Conservation (phyloP, 1,284 basidiomycete genomes). For the Leccinum subrobustum region DNA sequence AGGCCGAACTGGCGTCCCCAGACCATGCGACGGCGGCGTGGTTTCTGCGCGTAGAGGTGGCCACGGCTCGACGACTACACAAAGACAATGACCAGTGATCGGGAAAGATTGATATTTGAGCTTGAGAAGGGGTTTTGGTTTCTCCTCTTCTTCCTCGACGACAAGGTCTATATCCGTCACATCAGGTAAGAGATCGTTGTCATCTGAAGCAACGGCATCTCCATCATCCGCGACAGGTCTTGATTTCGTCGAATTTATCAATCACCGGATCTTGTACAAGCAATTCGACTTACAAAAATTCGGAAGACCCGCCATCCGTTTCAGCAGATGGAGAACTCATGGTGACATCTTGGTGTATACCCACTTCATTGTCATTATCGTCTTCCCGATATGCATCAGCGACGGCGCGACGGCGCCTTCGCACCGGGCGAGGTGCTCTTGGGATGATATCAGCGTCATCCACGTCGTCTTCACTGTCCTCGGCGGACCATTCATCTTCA, state of each 20-base stretch:
- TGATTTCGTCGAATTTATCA: slow-evolving; percentile 4
- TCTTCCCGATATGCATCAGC: slow-evolving; percentile 24
- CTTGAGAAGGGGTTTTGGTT: slow-evolving; percentile 66
- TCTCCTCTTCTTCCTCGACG: slow-evolving; percentile 60
- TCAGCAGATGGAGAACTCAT: slow-evolving; percentile 14
- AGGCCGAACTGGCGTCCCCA: slow-evolving; percentile 27
- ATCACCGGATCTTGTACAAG: not conserved
- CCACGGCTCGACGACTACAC: slow-evolving; percentile 77
- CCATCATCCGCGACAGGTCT: slow-evolving; percentile 3
- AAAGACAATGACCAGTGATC: slow-evolving; percentile 67
- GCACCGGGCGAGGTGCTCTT: slow-evolving; percentile 25
- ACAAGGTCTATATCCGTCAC: slow-evolving; percentile 17
- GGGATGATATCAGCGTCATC: slow-evolving; percentile 5
- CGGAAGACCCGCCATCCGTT: not conserved
- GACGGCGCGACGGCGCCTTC: slow-evolving; percentile 26
- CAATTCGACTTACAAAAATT: slow-evolving; percentile 7
- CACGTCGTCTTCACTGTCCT: slow-evolving; percentile 26
- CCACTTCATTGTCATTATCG: slow-evolving; percentile 23
- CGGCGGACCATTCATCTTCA: slow-evolving; percentile 23
- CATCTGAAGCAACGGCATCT: not conserved
- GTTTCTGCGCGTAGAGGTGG: slow-evolving; percentile 47
- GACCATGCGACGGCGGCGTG: slow-evolving; percentile 37
- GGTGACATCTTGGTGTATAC: slow-evolving; percentile 22
- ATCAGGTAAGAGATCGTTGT: slow-evolving; percentile 5
- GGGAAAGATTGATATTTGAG: slow-evolving; percentile 66